A percentile compares a stretch with the other conserved stretches of the same genome.
phyloP scores from a whole-genome alignment of 1,284 basidiomycete genomes.

The Sanghuangporus baumii region DNA sequence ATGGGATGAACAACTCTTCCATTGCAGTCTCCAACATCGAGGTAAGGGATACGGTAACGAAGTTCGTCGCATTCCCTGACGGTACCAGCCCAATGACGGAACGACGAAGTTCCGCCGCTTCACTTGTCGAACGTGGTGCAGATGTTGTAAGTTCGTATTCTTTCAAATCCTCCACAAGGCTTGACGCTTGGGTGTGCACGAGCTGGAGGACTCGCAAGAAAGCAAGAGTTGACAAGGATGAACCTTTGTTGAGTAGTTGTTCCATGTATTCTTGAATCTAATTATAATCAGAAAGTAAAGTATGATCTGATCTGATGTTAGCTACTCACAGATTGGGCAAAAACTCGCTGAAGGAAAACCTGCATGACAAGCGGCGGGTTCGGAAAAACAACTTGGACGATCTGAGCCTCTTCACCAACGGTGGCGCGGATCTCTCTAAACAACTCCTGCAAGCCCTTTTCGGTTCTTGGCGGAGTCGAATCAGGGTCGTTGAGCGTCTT shows the following conservation, averaged over 20 bases:
- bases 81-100: conserved; percentile 43
- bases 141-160: conserved; percentile 79
- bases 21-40: conserved; percentile 91
- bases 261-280: conserved; percentile 96
- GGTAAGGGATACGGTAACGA: conserved; percentile 40
- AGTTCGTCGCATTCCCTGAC: conserved; percentile 42
- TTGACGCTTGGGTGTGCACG: conserved; percentile 74
- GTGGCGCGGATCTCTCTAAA: conserved; percentile 88
- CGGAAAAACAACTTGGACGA: conserved; percentile 98
- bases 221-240: conserved; percentile 78
- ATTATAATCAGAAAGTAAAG: background rate
- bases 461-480: conserved; percentile 69
- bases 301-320: background rate
- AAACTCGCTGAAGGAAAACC: conserved; percentile 95
- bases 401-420: conserved; percentile 94
- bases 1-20: conserved; percentile 95
- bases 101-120: conserved; percentile 52
- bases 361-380: conserved; percentile 98
- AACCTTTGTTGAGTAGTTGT: conserved; percentile 69
- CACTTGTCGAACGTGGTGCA: conserved; percentile 54
- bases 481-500: conserved; percentile 75
- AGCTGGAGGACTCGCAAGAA: conserved; percentile 91
- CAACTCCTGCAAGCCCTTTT: conserved; percentile 75
- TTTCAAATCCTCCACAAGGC: conserved; percentile 90
- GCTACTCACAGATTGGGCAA: conserved; percentile 86